Base-by-base conservation (phyloP, 495 filamentous ascomycete genomes). In the Xylaria scruposa region DNA sequence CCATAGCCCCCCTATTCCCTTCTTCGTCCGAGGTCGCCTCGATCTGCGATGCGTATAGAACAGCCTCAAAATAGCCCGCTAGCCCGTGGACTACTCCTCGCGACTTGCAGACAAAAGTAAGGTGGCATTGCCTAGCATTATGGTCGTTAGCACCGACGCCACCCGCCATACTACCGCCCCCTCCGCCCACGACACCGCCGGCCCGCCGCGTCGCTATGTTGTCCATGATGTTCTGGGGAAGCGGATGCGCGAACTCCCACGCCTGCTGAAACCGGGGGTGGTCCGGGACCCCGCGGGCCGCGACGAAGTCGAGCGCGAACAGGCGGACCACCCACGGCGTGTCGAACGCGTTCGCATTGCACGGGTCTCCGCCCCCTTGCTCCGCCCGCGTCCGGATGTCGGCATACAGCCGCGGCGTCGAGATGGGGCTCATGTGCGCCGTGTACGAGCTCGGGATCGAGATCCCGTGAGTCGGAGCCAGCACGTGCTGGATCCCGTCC, bases 291-390 rank as follows among this genome's bases (percentile, higher is more conserved):
- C 71, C 85, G 40, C 70, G 79, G 31, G 83, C 83, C n/a, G 90
- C 86, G 19, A 97, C 90, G 71, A 83, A 97, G 81, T 98, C 94
- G 68, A 96, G 86, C 3, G 92, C 90, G 77, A 97, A 95, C 17
- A 99, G 84, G 85, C 96, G 93, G 63, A 97, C 94, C 5, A 99
- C 96, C 81, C 95, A 98, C 10, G 94, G 94, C 0, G 91, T 94
- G 71, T 95, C 89, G 56, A 90, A 90, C 12, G 91, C 92, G n/a
- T 87, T 60, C n/a, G 58, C 58, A 21, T 60, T 60, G 7, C 58
- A 87, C 1, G 88, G 80, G 75, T 95, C 94, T 17, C 82, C 94
- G 17, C 83, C 63, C 93, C 26, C 33, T 29, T 17, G 26, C 31
- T 36, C 54, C 12, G 54, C 26, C 8, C 58, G 58, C 6, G 58